Conservation (phyloP, 148 eudicot genomes). For the Diospyros lotus region DNA sequence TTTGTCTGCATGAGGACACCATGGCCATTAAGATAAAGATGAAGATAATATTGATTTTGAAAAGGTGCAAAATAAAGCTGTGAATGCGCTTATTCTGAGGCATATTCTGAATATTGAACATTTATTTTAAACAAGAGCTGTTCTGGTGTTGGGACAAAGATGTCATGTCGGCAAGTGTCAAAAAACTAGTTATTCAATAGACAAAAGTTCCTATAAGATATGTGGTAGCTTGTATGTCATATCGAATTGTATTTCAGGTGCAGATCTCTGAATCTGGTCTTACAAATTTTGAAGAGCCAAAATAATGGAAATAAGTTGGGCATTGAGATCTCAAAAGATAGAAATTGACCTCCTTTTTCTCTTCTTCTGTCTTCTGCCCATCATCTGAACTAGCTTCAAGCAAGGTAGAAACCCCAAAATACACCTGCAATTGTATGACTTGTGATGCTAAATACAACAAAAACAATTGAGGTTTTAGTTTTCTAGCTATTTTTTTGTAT, state of each 20-base stretch:
- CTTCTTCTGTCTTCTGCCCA: slow-evolving; percentile 82
- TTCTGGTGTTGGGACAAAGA: background rate
- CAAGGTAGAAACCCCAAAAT: slow-evolving; percentile 91
- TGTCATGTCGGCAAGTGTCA: background rate
- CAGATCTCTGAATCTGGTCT: background rate
- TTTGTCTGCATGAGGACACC: background rate
- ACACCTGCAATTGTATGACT: slow-evolving; percentile 44
- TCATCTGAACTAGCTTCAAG: slow-evolving; percentile 79
- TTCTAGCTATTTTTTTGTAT: too few relatives aligned
- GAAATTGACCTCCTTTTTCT: slow-evolving; percentile 81
- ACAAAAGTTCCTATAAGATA: background rate
- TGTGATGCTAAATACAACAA: background rate
- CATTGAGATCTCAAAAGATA: background rate
- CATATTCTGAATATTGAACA: background rate
- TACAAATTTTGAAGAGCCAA: background rate
- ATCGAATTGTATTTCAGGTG: background rate
- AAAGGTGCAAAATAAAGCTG: background rate
- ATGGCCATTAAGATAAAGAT: background rate
- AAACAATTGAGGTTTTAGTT: background rate
- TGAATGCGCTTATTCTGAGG: background rate
- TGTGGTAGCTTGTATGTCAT: background rate
- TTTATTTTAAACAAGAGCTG: background rate
- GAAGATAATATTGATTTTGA: background rate
- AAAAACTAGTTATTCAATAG: background rate
- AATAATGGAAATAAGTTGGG: background rate